phyloP scores from a whole-genome alignment of 495 filamentous ascomycete genomes.

The Podospora pseudocomata region DNA sequence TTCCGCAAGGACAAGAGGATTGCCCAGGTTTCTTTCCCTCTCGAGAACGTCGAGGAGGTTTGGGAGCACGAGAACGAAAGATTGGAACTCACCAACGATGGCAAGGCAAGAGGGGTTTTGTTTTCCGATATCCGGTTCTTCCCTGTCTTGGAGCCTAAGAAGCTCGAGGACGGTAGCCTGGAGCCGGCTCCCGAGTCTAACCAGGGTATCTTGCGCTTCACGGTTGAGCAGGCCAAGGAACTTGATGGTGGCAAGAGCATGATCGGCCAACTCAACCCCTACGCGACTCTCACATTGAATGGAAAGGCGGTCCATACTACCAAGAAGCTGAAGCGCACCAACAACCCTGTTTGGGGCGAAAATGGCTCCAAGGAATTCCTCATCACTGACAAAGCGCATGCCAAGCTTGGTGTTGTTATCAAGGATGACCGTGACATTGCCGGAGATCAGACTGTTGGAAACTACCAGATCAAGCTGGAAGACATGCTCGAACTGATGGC shows the following conservation, averaged over 20 bases:
- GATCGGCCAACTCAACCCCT: slow-evolving; percentile 84
- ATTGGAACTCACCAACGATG: slow-evolving; percentile 79
- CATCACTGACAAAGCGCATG: slow-evolving; percentile 85
- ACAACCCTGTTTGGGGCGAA: slow-evolving; percentile 86
- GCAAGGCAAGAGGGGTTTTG: slow-evolving; percentile 75
- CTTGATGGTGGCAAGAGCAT: slow-evolving; percentile 86
- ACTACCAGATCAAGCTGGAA: slow-evolving; percentile 89
- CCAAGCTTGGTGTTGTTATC: slow-evolving; percentile 83
- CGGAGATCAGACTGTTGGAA: slow-evolving; percentile 80
- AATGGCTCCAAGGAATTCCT: slow-evolving; percentile 85
- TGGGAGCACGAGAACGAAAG: slow-evolving; percentile 76
- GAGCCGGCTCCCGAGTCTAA: slow-evolving; percentile 83
- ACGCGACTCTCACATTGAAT: slow-evolving; percentile 82
- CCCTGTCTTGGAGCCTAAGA: slow-evolving; percentile 74
- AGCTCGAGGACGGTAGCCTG: slow-evolving; percentile 68
- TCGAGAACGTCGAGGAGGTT: slow-evolving; percentile 76
- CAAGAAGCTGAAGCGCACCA: slow-evolving; percentile 89
- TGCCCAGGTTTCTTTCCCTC: slow-evolving; percentile 74
- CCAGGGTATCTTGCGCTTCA: slow-evolving; percentile 89
- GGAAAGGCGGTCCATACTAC: slow-evolving; percentile 81
- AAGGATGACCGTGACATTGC: slow-evolving; percentile 89
- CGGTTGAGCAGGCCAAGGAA: slow-evolving; percentile 92
- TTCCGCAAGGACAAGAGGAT: slow-evolving; percentile 95
- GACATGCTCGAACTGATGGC: slow-evolving; percentile 88
- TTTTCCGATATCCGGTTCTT: slow-evolving; percentile 89